A percentile compares a stretch with the other conserved stretches of the same genome.
phyloP scores from a whole-genome alignment of 1,139 yeast species.

The Hanseniaspora sp. region DNA sequence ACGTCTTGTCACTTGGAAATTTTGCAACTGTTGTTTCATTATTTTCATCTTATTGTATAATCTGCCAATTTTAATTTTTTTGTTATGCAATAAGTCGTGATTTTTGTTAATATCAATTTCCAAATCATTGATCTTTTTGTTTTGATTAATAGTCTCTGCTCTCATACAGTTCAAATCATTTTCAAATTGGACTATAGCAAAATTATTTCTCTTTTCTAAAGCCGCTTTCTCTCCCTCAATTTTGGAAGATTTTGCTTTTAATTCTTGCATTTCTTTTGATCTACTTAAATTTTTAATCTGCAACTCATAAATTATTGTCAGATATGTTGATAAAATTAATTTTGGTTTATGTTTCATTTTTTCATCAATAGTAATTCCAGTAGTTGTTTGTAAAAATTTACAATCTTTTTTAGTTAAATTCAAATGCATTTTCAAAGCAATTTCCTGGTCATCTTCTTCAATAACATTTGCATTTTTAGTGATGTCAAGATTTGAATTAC shows the following conservation, averaged over 20 bases:
- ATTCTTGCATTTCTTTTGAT: neutral
- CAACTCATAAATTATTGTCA: neutral
- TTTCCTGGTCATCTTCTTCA: conserved; percentile 1
- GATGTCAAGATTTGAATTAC: neutral
- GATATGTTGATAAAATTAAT: conserved; percentile 1
- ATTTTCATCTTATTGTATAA: neutral
- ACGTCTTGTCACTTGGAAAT: neutral
- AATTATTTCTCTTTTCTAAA: neutral
- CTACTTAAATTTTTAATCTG: neutral
- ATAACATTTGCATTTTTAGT: neutral
- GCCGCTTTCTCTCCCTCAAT: neutral
- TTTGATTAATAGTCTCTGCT: neutral
- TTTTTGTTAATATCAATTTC: neutral
- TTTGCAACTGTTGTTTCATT: neutral
- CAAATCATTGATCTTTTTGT: neutral
- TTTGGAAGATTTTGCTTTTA: too few relatives aligned
- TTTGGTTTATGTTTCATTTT: neutral
- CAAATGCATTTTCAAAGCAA: neutral
- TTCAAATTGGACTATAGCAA: neutral
- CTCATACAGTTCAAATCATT: neutral
- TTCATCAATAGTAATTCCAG: too few relatives aligned
- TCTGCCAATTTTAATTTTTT: neutral
- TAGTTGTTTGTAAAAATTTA: neutral
- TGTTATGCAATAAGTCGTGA: neutral
- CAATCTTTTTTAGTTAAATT: neutral